Evolutionary conservation across 1,139 yeast genomes (phyloP).

Genomic region (Insectozyma bohioensis): DNA sequence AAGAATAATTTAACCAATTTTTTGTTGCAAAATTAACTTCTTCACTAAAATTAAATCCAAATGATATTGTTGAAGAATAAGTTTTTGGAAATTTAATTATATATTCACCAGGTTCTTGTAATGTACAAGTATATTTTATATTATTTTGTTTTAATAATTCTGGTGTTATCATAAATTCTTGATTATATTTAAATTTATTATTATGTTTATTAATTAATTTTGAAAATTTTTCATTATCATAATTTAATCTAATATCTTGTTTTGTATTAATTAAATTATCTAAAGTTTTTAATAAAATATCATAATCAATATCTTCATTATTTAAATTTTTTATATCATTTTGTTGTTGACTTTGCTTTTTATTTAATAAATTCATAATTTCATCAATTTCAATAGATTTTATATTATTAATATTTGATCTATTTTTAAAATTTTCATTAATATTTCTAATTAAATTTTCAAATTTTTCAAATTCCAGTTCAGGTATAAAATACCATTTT

Average conservation of each 20-base stretch:
- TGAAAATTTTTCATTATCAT: conserved; percentile 27
- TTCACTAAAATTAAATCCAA: conserved; percentile 58
- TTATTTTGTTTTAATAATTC: conserved; percentile 43
- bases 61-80: conserved; percentile 49
- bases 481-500: conserved; percentile 81
- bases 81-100: conserved; percentile 57
- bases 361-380: conserved; percentile 17
- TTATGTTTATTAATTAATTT: conserved; percentile 20
- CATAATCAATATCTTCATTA: conserved; percentile 24
- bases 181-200: conserved; percentile 23
- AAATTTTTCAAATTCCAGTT: conserved; percentile 61
- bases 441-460: conserved; percentile 43
- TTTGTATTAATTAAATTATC: conserved; percentile 31
- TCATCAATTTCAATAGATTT: conserved; percentile 16
- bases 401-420: conserved; percentile 24
- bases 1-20: conserved; percentile 55
- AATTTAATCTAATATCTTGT: conserved; percentile 24
- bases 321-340: too few relatives aligned
- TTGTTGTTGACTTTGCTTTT: conserved; percentile 8
- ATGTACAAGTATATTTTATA: conserved; percentile 44
- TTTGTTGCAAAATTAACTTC: conserved; percentile 55
- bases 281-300: conserved; percentile 27
- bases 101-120: conserved; percentile 62
- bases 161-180: conserved; percentile 51
- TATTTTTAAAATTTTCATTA: conserved; percentile 15